Evolutionary conservation across 2,329 filamentous ascomycete species (phyloP), one percentile per base, ranked within the genome.

Genomic region (Aspergillus brunneoviolaceus): DNA sequence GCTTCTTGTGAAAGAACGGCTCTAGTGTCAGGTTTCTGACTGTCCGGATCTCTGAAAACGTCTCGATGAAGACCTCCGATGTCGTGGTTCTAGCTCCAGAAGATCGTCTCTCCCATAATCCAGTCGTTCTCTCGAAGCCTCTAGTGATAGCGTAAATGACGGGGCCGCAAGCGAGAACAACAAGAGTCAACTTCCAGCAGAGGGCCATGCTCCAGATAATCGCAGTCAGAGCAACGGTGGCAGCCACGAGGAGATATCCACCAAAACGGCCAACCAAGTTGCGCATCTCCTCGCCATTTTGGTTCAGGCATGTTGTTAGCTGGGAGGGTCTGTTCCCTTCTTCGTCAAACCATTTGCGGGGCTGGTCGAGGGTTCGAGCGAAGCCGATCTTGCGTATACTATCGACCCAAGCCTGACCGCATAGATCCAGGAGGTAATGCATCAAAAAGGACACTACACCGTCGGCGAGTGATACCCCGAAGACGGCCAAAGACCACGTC

Each of bases 201-300:
- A 89, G 84, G 0, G 81, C 72, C 16, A 96, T 74, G 4, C 91
- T 87, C 93, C 92, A 97, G 2, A 84, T 69, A 6, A 95, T 69
- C 0, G 91, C 87, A n/a, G 89, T 83, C 0, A 77, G 59, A 19
- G 90, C 81, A 82, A 96, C 93, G 55, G 86, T 76, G 0, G 81
- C 70, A 3, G 90, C 87, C 10, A 89, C 85, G 14, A 93, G 80
- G 0, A 89, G 74, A 56, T 89, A 85, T 1, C 89, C 89, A 0
- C 88, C 82, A 69, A 96, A 96, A 1, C 89, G 85, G 2, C 90
- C 89, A 0, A 96, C 82, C 0, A 98, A 79, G 66, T 91, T 92
- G 9, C 90, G 85, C 85, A 95, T 93, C 71, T 96, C 92, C 72
- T 98, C 92, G 0, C 89, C 90, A 67, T 91, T 90, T 16, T 89